Evolutionary conservation across 129 eudicot genomes (phyloP).

Genomic region (Daucus carota): DNA sequence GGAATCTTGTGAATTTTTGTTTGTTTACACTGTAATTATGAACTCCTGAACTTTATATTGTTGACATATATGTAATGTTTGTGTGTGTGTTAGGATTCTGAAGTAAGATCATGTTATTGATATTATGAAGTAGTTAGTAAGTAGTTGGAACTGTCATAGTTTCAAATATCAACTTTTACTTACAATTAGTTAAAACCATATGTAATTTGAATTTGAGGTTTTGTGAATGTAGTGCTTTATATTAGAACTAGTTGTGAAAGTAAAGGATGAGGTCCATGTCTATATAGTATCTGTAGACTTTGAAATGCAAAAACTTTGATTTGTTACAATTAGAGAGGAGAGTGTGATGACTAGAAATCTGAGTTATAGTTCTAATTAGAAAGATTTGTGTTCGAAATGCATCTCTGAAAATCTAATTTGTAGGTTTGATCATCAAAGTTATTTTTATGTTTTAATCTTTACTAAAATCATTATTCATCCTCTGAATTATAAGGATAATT

Average conservation of each 20-base stretch:
- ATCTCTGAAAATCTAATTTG: neutral
- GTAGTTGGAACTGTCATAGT: neutral
- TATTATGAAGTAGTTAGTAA: neutral
- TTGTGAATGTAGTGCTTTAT: neutral
- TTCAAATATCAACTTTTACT: neutral
- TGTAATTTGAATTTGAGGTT: neutral
- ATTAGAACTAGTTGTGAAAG: neutral
- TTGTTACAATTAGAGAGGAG: neutral
- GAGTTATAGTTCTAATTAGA: neutral
- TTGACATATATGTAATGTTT: neutral
- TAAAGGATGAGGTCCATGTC: neutral
- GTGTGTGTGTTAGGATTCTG: neutral
- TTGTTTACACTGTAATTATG: neutral
- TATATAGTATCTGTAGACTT: neutral
- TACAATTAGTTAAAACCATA: neutral
- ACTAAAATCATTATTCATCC: neutral
- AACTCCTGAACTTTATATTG: neutral
- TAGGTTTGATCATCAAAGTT: neutral
- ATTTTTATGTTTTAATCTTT: neutral
- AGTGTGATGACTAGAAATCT: neutral
- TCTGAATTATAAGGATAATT: neutral
- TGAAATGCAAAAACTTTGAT: neutral
- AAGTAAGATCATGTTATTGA: neutral
- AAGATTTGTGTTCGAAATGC: neutral
- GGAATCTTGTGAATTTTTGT: neutral